A percentile compares a stretch with the other conserved stretches of the same genome.
phyloP scores from a whole-genome alignment of 192 early-diverging fungal genomes.

The Coemansia biformis region DNA sequence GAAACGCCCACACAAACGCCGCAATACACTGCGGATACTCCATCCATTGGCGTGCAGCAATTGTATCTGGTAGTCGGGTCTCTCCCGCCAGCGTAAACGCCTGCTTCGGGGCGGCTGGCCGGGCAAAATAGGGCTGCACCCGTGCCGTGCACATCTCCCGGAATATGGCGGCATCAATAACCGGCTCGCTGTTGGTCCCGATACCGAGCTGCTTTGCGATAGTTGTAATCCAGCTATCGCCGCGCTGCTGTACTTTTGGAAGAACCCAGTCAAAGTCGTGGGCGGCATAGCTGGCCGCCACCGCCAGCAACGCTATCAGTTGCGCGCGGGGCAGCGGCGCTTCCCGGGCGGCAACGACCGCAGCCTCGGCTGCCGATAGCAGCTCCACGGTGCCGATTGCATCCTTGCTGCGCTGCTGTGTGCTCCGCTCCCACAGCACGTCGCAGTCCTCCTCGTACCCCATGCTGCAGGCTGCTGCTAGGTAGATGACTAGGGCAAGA shows the following conservation, averaged over 20 bases:
- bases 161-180: conserved; percentile 4
- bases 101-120: too few species aligned
- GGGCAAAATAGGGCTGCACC: conserved; percentile 35
- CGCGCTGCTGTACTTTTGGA: not conserved
- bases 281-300: conserved; percentile 16
- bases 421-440: conserved; percentile 24
- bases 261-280: conserved; percentile 18
- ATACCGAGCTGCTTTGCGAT: conserved; percentile 8
- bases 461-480: not conserved
- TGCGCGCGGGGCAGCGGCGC: conserved; percentile 1
- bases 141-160: conserved; percentile 3
- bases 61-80: not conserved
- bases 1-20: conserved; percentile 28
- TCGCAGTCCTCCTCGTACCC: conserved; percentile 18
- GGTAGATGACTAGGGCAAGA: too few species aligned
- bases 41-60: conserved; percentile 11
- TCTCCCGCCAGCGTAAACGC: conserved; percentile 8
- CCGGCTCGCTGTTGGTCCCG: not conserved
- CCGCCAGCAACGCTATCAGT: conserved; percentile 18
- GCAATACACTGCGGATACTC: conserved; percentile 20
- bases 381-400: not conserved
- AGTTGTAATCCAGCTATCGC: conserved; percentile 9
- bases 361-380: not conserved
- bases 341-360: not conserved
- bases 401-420: not conserved